These are phyloP conservation scores for Leucaena leucocephala DNA, from an alignment of 306 rosid species.

Conservation along the genomic window DNA sequence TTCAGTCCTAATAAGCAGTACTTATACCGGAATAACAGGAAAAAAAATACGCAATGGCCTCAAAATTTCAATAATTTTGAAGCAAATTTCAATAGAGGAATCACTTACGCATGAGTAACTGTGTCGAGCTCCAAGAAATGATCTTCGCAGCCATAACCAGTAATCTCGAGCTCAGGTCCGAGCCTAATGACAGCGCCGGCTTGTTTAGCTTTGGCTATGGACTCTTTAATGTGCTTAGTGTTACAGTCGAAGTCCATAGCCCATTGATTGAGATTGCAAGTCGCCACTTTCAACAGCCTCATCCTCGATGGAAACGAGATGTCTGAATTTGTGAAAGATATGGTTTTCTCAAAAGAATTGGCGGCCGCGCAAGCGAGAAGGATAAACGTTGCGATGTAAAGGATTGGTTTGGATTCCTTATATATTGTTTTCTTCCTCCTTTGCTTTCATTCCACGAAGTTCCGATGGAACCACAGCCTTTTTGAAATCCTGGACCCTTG, in stretches of 20 bases:
- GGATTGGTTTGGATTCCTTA: neutral
- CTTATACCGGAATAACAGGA: neutral
- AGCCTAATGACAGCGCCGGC: constrained; percentile 84
- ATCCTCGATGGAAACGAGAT: constrained; percentile 35
- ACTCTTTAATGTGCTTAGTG: constrained; percentile 66
- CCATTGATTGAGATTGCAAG: constrained; percentile 97
- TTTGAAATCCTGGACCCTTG: constrained; percentile 39
- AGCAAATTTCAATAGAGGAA: neutral
- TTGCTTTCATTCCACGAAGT: constrained; percentile 45
- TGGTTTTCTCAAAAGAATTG: neutral
- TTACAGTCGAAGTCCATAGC: constrained; percentile 94
- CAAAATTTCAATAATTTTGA: neutral
- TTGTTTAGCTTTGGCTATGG: constrained; percentile 63
- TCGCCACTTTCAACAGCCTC: constrained; percentile 91
- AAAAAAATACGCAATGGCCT: neutral
- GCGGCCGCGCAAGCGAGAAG: neutral
- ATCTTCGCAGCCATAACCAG: constrained; percentile 97
- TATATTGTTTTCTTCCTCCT: neutral
- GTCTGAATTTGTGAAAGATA: neutral
- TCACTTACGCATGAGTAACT: constrained; percentile 67
- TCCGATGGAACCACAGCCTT: neutral
- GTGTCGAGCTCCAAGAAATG: constrained; percentile 97
- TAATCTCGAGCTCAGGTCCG: constrained; percentile 94
- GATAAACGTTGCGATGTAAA: neutral
- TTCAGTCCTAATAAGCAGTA: neutral